Evolutionary conservation across 2,329 filamentous ascomycete genomes (phyloP).

Genomic region (Beauveria caledonica): DNA sequence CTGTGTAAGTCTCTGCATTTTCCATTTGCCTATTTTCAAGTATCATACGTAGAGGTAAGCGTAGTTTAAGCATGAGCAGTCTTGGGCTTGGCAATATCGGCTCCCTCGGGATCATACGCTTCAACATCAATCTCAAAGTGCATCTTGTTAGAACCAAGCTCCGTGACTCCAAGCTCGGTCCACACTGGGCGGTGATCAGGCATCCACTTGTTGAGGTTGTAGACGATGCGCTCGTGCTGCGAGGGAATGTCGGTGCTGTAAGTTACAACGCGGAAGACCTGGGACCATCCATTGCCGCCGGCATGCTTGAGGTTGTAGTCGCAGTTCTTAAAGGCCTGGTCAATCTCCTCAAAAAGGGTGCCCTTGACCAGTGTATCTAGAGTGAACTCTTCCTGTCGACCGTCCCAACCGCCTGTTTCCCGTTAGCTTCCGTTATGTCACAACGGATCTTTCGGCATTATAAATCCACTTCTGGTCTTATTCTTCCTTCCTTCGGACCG

Average conservation of each 20-base stretch:
- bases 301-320: constrained; percentile 41
- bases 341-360: constrained; percentile 34
- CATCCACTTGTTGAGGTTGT: constrained; percentile 41
- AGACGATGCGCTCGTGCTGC: constrained; percentile 32
- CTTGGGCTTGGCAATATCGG: neutral
- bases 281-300: constrained; percentile 47
- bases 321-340: constrained; percentile 48
- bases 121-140: constrained; percentile 50
- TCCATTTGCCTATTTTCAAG: neutral
- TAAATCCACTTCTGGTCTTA: too few relatives aligned
- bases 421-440: neutral
- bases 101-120: constrained; percentile 33
- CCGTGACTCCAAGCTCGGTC: constrained; percentile 43
- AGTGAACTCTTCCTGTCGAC: neutral
- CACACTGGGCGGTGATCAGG: constrained; percentile 44
- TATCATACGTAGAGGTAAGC: neutral
- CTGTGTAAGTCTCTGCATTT: constrained; percentile 26
- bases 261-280: constrained; percentile 40
- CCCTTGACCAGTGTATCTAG: neutral
- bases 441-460: neutral
- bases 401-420: neutral
- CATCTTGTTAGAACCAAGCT: constrained; percentile 43
- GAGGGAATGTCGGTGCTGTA: constrained; percentile 34
- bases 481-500: too few relatives aligned
- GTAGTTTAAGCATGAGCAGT: neutral